Evolutionary conservation across 2,329 filamentous ascomycete species (phyloP).

Genomic region (Cercospora sp.): DNA sequence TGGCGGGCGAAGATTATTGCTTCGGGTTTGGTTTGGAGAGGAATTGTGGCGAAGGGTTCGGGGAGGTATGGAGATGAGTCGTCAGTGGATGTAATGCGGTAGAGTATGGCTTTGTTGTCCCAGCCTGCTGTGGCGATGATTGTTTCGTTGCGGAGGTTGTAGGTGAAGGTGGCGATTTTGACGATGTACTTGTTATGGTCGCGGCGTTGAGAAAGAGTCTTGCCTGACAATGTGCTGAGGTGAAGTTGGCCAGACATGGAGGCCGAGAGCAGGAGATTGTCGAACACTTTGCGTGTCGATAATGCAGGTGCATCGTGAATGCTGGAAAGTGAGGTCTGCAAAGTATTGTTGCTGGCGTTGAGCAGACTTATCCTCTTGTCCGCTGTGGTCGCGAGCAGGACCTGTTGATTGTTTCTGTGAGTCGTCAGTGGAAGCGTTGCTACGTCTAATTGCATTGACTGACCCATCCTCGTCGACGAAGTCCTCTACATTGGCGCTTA

Average conservation of each 20-base stretch:
- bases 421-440: background rate
- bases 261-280: slow-evolving; percentile 52
- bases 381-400: slow-evolving; percentile 49
- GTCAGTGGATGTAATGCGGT: slow-evolving; percentile 38
- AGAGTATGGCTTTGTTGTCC: slow-evolving; percentile 59
- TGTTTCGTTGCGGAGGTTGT: slow-evolving; percentile 23
- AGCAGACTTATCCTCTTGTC: slow-evolving; percentile 53
- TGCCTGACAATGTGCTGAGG: slow-evolving; percentile 47
- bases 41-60: slow-evolving; percentile 46
- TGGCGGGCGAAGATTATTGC: slow-evolving; percentile 56
- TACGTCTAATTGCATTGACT: background rate
- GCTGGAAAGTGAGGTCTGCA: slow-evolving; percentile 41
- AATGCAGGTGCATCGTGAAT: slow-evolving; percentile 57
- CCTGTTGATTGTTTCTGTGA: slow-evolving; percentile 22
- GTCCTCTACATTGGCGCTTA: slow-evolving; percentile 43
- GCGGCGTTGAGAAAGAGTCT: slow-evolving; percentile 50
- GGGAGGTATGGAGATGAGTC: slow-evolving; percentile 37
- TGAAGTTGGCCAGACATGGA: slow-evolving; percentile 61
- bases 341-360: slow-evolving; percentile 38
- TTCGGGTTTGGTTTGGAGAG: slow-evolving; percentile 57
- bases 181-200: slow-evolving; percentile 63
- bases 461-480: slow-evolving; percentile 7
- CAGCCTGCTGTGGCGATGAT: slow-evolving; percentile 61
- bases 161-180: slow-evolving; percentile 47
- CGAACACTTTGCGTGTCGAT: slow-evolving; percentile 48